These are phyloP conservation scores for Arthrobotrys sphaeroides DNA, from an alignment of 2,329 filamentous ascomycete species.

Conservation along the genomic window DNA sequence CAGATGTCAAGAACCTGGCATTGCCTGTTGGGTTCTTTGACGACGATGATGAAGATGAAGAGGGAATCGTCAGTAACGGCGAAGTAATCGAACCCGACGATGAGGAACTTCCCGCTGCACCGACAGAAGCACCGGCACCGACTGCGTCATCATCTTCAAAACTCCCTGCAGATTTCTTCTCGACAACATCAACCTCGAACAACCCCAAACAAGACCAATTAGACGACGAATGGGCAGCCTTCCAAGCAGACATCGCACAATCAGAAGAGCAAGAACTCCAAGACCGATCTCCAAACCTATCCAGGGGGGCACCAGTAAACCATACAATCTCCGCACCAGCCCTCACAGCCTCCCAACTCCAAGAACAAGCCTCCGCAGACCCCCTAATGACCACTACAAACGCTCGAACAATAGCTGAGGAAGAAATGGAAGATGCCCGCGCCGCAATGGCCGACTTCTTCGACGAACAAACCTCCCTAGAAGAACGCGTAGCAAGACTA, in stretches of 20 bases:
- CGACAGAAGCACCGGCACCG: not conserved
- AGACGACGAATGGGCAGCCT: conserved; percentile 86
- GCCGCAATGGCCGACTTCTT: conserved; percentile 79
- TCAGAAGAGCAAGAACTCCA: conserved; percentile 55
- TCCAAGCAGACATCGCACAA: conserved; percentile 79
- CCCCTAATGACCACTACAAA: conserved; percentile 55
- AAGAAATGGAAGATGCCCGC: conserved; percentile 76
- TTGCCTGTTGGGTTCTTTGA: conserved; percentile 60
- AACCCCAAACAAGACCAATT: conserved; percentile 66
- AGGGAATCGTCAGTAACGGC: conserved; percentile 58
- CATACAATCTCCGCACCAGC: conserved; percentile 60
- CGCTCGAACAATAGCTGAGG: conserved; percentile 66
- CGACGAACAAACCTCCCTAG: conserved; percentile 82
- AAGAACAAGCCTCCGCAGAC: conserved; percentile 59
- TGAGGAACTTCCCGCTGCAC: conserved; percentile 25
- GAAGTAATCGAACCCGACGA: conserved; percentile 57
- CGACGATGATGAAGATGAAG: conserved; percentile 57
- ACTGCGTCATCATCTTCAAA: conserved; percentile 6
- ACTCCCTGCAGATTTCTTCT: conserved; percentile 58
- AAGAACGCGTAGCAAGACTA: conserved; percentile 74
- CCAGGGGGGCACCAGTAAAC: too few species aligned
- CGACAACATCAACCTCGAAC: conserved; percentile 31
- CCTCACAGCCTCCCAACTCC: conserved; percentile 41
- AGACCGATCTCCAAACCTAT: not conserved
- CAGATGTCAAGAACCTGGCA: conserved; percentile 53